phyloP scores from a whole-genome alignment of 805 yeast species.

The Ogataea ramenticola region DNA sequence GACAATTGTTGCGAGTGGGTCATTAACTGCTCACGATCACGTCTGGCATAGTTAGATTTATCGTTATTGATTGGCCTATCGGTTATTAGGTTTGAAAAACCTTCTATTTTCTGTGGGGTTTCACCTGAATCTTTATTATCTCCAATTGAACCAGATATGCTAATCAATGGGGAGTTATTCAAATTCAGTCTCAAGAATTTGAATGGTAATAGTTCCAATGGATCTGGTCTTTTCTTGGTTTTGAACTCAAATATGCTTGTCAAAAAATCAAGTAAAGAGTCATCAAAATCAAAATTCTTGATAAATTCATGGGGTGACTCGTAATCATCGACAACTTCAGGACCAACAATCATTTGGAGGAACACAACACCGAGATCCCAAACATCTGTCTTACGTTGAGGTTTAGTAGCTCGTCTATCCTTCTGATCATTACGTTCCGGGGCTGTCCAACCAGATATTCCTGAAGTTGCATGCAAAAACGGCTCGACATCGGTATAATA shows the following conservation, averaged over 20 bases:
- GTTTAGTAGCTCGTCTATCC: slow-evolving; percentile 29
- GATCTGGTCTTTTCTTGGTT: slow-evolving; percentile 68
- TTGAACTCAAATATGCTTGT: slow-evolving; percentile 55
- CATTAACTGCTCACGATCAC: slow-evolving; percentile 12
- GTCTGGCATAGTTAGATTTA: neutral
- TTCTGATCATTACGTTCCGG: slow-evolving; percentile 52
- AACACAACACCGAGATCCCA: slow-evolving; percentile 89
- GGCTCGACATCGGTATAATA: slow-evolving; percentile 17
- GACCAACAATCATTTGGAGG: slow-evolving; percentile 57
- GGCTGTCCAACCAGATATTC: slow-evolving; percentile 56
- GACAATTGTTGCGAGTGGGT: neutral
- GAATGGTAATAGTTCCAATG: slow-evolving; percentile 77
- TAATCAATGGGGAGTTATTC: slow-evolving; percentile 23
- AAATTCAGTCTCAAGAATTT: slow-evolving; percentile 74
- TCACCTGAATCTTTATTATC: neutral
- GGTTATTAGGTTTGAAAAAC: slow-evolving; percentile 33
- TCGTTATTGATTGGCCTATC: slow-evolving; percentile 7
- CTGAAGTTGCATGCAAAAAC: slow-evolving; percentile 10
- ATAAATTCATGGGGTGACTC: slow-evolving; percentile 62
- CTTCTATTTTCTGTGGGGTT: slow-evolving; percentile 20
- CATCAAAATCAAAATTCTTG: slow-evolving; percentile 24
- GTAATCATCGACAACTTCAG: slow-evolving; percentile 45
- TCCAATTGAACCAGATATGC: slow-evolving; percentile 1
- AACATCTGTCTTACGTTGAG: slow-evolving; percentile 79
- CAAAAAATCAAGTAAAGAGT: slow-evolving; percentile 63